These are phyloP conservation scores for Trametes sp. DNA, from an alignment of 1,284 basidiomycete species.

Conservation along the genomic window DNA sequence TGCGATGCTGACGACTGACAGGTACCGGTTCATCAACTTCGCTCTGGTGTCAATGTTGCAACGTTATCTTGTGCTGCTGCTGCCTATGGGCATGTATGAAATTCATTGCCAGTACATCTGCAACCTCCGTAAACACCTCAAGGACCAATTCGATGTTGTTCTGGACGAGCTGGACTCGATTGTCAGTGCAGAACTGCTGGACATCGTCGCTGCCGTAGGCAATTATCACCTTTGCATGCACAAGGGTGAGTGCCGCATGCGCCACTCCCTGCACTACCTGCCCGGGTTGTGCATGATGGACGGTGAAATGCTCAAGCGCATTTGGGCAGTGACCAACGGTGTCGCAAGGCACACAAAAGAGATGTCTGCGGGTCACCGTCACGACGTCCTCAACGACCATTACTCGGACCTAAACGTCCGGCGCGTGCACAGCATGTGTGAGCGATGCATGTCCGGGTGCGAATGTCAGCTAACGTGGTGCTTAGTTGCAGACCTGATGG, in stretches of 20 bases:
- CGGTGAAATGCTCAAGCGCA: slow-evolving; percentile 15
- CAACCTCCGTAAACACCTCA: too few relatives aligned
- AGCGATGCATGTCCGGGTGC: not conserved
- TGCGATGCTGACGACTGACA: too few relatives aligned
- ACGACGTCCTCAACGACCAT: slow-evolving; percentile 10
- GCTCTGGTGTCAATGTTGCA: too few relatives aligned
- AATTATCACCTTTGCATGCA: slow-evolving; percentile 19
- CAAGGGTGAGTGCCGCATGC: slow-evolving; percentile 1
- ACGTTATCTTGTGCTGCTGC: too few relatives aligned
- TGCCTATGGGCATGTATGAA: too few relatives aligned
- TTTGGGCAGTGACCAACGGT: slow-evolving; percentile 8
- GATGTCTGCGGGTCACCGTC: slow-evolving; percentile 15
- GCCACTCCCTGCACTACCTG: slow-evolving; percentile 13
- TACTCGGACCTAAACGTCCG: slow-evolving; percentile 9
- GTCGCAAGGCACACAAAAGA: slow-evolving; percentile 7
- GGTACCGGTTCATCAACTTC: too few relatives aligned
- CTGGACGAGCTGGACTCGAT: not conserved
- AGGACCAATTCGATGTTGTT: not conserved
- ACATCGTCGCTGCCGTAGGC: not conserved
- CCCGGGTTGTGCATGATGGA: slow-evolving; percentile 10
- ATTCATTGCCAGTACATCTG: too few relatives aligned
- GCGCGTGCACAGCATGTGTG: not conserved
- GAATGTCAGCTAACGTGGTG: too few relatives aligned
- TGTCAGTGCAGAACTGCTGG: not conserved
- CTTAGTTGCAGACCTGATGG: too few relatives aligned